Base-by-base conservation (phyloP, 2,329 filamentous ascomycete species). In the Graphiopsis chlorocephala region DNA sequence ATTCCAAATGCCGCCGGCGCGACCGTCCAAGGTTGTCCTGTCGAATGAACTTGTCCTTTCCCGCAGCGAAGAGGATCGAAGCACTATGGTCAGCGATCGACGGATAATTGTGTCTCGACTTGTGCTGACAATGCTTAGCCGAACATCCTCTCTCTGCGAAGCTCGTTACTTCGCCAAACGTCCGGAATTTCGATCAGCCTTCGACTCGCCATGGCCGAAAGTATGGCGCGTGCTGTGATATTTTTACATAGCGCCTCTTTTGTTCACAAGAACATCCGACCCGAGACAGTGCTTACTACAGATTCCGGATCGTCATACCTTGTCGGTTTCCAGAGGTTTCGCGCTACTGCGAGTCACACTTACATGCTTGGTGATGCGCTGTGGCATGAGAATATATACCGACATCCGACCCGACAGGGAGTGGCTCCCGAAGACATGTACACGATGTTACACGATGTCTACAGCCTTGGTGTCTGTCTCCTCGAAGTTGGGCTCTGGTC, bases 371-470 rank as follows among this genome's bases (percentile, higher is more conserved):
- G 79, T 0, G 81, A 84, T 67, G 62, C 62, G 1, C 69, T 66
- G 0, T 81, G 77, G 78, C 71, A 80, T 6, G 72, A 73, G n/a
- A 81, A 85, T 56, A 47, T 86, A 0, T 86, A 86, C 66, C 78
- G 80, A 0, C 84, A 86, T 66, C 82, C 83, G 0, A 65, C 68
- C 0, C 78, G 83, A 0, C 82, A 85, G 67, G 82, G 83, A 0
- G 25, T 74, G 0, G 66, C 68, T 2, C 74, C 76, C 0, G 71
- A 77, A 28, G 76, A 80, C 0, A 63, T 68, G 0, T 86, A 83
- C 66, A 72, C 67, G 1, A 85, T 85, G 80, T 79, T 83, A 61
- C 84, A 86, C 68, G 83, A 86, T 65, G 82, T 86, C 12, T 86
- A 86, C 70, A 84, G 82, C 62, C 76, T 86, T 0, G 84, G 84